Percentiles rank a stretch among this genome's conserved stretches.
These are phyloP conservation scores for Ammopiptanthus mongolicus DNA, from an alignment of 306 rosid genomes.

Conservation along the genomic window DNA sequence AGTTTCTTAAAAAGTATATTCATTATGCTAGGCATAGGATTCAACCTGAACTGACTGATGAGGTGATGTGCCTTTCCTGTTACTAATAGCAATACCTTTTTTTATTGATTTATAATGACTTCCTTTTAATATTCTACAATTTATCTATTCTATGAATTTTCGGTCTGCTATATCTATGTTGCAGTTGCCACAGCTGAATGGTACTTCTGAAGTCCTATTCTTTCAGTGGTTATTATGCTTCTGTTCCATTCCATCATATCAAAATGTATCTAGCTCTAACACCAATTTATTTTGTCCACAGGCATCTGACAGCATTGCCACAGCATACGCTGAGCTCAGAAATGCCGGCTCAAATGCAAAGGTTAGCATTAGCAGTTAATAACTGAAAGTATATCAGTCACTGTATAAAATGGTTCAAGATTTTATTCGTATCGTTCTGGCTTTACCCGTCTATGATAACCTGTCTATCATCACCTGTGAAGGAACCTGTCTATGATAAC, in stretches of 20 bases:
- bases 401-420: no score
- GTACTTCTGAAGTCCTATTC: slow-evolving; percentile 5
- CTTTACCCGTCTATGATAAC: no score
- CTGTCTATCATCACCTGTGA: no score
- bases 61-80: slow-evolving; percentile 44
- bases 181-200: slow-evolving; percentile 5
- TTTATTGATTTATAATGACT: no score
- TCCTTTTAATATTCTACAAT: not conserved
- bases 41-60: slow-evolving; percentile 93
- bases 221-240: slow-evolving; percentile 3
- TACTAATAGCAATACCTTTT: not conserved
- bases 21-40: slow-evolving; percentile 98
- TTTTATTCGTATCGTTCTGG: no score
- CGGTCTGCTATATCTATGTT: not conserved
- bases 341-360: slow-evolving; percentile 67
- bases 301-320: slow-evolving; percentile 95
- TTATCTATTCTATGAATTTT: not conserved
- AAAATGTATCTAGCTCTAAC: slow-evolving; percentile 6
- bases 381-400: not conserved
- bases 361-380: slow-evolving; percentile 39
- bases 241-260: not conserved
- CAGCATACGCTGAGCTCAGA: slow-evolving; percentile 94
- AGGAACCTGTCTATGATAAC: no score
- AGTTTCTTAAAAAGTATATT: slow-evolving; percentile 92
- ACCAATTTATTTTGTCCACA: slow-evolving; percentile 26